Conservation (phyloP, 495 filamentous ascomycete genomes). For the Cudoniella acicularis region DNA sequence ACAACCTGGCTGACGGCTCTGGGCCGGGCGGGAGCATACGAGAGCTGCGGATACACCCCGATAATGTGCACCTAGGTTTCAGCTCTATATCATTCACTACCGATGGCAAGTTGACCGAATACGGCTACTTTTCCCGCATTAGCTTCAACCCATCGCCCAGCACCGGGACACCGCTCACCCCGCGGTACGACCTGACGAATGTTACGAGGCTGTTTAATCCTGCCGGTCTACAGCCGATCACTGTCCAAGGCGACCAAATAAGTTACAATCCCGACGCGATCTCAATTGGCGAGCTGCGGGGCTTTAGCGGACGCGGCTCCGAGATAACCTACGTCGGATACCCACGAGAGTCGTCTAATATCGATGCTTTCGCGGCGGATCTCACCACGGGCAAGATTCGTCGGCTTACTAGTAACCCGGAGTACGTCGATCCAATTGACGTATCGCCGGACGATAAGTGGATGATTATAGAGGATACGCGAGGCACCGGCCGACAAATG, state of each 20-base stretch:
- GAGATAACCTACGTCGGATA: constrained; percentile 28
- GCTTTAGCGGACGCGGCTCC: constrained; percentile 27
- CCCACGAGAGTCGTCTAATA: constrained; percentile 26
- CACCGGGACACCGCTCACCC: constrained; percentile 14
- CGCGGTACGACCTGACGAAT: constrained; percentile 24
- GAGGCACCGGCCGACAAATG: constrained; percentile 20
- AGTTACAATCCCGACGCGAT: constrained; percentile 21
- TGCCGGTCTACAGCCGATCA: background rate
- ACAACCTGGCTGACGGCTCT: constrained; percentile 14
- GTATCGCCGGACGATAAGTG: constrained; percentile 28
- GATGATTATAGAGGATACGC: constrained; percentile 23
- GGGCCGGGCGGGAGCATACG: constrained; percentile 21
- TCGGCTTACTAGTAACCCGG: constrained; percentile 27
- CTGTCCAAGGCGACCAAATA: constrained; percentile 17
- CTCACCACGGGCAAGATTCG: constrained; percentile 25
- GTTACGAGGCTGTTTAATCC: constrained; percentile 13
- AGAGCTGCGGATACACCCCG: constrained; percentile 20
- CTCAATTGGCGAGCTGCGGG: constrained; percentile 29
- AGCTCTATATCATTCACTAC: constrained; percentile 10
- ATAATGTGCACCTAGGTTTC: constrained; percentile 22
- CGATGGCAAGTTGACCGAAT: background rate
- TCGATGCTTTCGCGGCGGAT: constrained; percentile 29
- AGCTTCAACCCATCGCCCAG: constrained; percentile 22
- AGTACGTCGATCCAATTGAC: constrained; percentile 29
- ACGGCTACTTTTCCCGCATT: constrained; percentile 17